phyloP scores from a whole-genome alignment of 106 monocot genomes.

The Apostasia shenzhenica region DNA sequence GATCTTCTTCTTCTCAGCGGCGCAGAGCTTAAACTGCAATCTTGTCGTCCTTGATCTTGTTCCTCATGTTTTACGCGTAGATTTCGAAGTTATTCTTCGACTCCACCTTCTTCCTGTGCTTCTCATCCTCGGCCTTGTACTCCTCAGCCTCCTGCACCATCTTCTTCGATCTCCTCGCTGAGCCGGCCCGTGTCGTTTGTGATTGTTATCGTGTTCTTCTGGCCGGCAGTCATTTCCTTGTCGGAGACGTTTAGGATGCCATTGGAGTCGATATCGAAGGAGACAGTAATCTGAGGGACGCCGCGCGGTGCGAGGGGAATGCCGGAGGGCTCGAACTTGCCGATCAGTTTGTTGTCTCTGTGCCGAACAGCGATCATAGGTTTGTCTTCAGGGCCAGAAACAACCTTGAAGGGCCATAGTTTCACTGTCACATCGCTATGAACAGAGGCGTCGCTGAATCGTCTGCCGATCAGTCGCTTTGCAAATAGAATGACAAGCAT shows the following conservation, averaged over 20 bases:
- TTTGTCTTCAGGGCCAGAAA: constrained; percentile 39
- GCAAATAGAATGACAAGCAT: no score
- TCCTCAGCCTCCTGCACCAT: constrained; percentile 50
- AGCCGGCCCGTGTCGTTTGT: constrained; percentile 42
- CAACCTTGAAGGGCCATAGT: constrained; percentile 42
- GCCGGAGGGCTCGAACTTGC: constrained; percentile 33
- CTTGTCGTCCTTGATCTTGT: constrained; percentile 41
- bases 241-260: constrained; percentile 53
- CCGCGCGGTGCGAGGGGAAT: constrained; percentile 27
- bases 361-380: constrained; percentile 34
- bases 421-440: not conserved
- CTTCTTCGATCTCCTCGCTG: constrained; percentile 36
- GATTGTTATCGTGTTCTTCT: constrained; percentile 46
- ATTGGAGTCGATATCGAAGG: constrained; percentile 54
- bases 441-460: no score
- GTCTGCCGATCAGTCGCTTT: no score
- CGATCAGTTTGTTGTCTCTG: constrained; percentile 42
- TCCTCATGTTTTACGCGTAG: constrained; percentile 52
- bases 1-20: constrained; percentile 49
- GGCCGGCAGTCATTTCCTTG: constrained; percentile 36
- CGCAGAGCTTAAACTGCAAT: constrained; percentile 31
- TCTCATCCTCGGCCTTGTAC: constrained; percentile 42
- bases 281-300: constrained; percentile 36
- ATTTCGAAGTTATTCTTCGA: constrained; percentile 46
- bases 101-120: constrained; percentile 51